phyloP scores from a whole-genome alignment of 176 grass and related monocot genomes.

The Rhynchospora pubera region DNA sequence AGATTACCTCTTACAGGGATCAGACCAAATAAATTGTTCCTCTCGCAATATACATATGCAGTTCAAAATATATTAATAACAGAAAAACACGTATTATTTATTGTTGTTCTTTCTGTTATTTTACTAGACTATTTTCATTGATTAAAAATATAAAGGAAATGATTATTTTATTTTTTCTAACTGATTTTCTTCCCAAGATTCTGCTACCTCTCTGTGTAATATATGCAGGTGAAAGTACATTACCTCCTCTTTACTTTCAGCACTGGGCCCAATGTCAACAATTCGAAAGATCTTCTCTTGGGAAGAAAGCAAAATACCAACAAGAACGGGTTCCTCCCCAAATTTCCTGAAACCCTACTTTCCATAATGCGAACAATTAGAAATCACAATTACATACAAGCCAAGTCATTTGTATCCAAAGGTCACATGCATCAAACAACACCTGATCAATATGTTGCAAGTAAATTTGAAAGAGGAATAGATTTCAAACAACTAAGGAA shows the following conservation, averaged over 20 bases:
- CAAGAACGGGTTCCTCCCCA: conserved; percentile 50
- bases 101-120: not conserved
- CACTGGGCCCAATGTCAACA: conserved; percentile 80
- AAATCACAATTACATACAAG: not conserved
- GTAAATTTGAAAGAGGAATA: not conserved
- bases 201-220: not conserved
- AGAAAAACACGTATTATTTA: no score
- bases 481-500: not conserved
- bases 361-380: not conserved
- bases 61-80: not conserved
- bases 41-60: not conserved
- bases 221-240: conserved; percentile 14
- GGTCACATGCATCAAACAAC: not conserved
- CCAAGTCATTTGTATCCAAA: not conserved
- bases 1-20: not conserved
- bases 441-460: conserved; percentile 11
- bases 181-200: not conserved
- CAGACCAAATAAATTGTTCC: not conserved
- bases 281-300: conserved; percentile 63
- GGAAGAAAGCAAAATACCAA: conserved; percentile 58
- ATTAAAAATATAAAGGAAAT: not conserved
- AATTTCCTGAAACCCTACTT: conserved; percentile 85
- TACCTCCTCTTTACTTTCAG: conserved; percentile 72
- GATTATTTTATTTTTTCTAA: not conserved
- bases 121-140: not conserved